phyloP scores from a whole-genome alignment of 2,329 filamentous ascomycete species.

The Helminthosporium solani region DNA sequence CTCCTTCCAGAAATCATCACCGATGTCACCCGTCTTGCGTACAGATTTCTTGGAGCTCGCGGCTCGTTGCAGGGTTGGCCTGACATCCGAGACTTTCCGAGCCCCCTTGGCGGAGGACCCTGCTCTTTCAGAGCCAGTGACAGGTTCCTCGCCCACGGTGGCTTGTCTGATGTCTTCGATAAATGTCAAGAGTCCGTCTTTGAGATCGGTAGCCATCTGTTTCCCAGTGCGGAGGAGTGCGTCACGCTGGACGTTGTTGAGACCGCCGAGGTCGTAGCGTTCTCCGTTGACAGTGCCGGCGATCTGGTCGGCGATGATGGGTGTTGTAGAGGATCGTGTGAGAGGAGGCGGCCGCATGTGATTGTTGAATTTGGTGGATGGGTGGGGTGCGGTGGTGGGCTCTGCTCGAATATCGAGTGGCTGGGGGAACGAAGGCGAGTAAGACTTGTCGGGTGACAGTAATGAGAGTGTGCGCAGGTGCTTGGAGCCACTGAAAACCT shows the following conservation, averaged over 20 bases:
- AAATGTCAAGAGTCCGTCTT: conserved; percentile 88
- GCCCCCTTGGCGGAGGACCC: conserved; percentile 27
- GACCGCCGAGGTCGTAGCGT: conserved; percentile 32
- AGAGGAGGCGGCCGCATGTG: conserved; percentile 14
- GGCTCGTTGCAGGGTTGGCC: conserved; percentile 33
- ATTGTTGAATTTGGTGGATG: conserved; percentile 4
- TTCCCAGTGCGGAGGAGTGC: conserved; percentile 53
- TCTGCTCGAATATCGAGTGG: conserved; percentile 40
- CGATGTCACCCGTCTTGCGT: conserved; percentile 38
- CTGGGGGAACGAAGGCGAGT: conserved; percentile 40
- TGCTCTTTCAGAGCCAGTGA: conserved; percentile 40
- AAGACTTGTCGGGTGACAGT: conserved; percentile 62
- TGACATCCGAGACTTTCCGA: conserved; percentile 32
- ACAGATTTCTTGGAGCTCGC: conserved; percentile 35
- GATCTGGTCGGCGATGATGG: conserved; percentile 32
- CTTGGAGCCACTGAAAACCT: conserved; percentile 62
- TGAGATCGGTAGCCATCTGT: conserved; percentile 86
- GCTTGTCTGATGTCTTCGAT: conserved; percentile 93
- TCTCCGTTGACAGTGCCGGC: conserved; percentile 27
- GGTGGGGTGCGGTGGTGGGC: conserved; percentile 1
- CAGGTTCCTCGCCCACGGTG: conserved; percentile 80
- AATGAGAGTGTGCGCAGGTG: conserved; percentile 73
- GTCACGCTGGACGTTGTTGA: conserved; percentile 39
- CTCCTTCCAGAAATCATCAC: conserved; percentile 47
- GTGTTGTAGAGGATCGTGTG: conserved; percentile 31